Conservation (phyloP, 495 filamentous ascomycete species). For the Aspergillus cavernicola region DNA sequence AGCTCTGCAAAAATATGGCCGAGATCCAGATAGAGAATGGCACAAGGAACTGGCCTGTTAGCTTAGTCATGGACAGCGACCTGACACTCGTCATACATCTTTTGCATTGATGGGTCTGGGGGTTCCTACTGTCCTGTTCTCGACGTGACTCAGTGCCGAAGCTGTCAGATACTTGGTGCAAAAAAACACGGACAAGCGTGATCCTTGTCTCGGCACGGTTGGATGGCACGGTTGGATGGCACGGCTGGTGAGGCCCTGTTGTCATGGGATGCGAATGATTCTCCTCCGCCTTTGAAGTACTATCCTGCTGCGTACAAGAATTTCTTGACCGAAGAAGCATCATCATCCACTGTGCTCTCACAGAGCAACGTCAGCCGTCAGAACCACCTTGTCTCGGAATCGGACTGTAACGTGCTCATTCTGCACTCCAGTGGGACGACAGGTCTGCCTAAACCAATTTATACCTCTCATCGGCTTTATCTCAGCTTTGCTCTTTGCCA, state of each 20-base stretch:
- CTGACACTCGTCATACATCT: slow-evolving; percentile 28
- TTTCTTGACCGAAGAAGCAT: neutral
- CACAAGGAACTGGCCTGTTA: slow-evolving; percentile 14
- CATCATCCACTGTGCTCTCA: neutral
- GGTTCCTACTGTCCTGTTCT: slow-evolving; percentile 28
- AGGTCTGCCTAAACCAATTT: slow-evolving; percentile 45
- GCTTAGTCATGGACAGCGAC: slow-evolving; percentile 30
- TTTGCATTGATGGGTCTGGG: slow-evolving; percentile 27
- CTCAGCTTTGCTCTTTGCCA: slow-evolving; percentile 37
- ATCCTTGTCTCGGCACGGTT: slow-evolving; percentile 14
- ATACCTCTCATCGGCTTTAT: slow-evolving; percentile 38
- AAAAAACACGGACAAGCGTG: slow-evolving; percentile 14
- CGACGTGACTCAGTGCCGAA: slow-evolving; percentile 27
- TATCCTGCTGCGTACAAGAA: neutral
- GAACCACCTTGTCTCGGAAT: slow-evolving; percentile 15
- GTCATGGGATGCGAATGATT: slow-evolving; percentile 4
- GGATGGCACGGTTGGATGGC: slow-evolving; percentile 1
- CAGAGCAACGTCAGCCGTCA: neutral
- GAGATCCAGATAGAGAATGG: slow-evolving; percentile 2
- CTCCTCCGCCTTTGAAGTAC: slow-evolving; percentile 7
- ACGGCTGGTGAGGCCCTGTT: slow-evolving; percentile 10
- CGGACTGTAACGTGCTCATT: slow-evolving; percentile 38
- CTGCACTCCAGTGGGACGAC: slow-evolving; percentile 47
- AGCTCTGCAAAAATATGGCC: neutral
- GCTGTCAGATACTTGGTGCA: slow-evolving; percentile 26